Evolutionary conservation across 2,329 filamentous ascomycete genomes (phyloP).

Genomic region (Mycosphaerelloides madeirae): DNA sequence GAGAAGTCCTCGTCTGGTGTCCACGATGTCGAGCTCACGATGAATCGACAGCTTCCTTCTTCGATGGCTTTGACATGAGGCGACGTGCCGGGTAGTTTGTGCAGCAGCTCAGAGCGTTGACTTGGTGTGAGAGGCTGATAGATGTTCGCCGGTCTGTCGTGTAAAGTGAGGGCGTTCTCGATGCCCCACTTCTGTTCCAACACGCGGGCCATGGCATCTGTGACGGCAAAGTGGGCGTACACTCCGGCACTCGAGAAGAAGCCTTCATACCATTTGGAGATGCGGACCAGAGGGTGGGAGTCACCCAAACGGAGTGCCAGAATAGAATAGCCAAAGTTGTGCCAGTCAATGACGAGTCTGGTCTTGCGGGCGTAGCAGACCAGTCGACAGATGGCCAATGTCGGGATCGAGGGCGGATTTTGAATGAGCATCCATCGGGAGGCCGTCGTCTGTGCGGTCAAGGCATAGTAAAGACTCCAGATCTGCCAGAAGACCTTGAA

Average conservation of each 20-base stretch:
- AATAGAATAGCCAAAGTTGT: constrained; percentile 97
- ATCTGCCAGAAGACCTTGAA: constrained; percentile 84
- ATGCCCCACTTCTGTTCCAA: constrained; percentile 65
- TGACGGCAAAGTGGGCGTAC: constrained; percentile 71
- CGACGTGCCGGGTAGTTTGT: constrained; percentile 60
- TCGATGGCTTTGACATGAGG: constrained; percentile 49
- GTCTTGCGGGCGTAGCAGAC: constrained; percentile 74
- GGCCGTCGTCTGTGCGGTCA: constrained; percentile 70
- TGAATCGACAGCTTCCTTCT: constrained; percentile 52
- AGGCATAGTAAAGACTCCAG: constrained; percentile 62
- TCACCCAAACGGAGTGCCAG: constrained; percentile 62
- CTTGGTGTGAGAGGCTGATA: constrained; percentile 64
- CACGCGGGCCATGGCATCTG: constrained; percentile 76
- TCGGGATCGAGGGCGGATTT: constrained; percentile 94
- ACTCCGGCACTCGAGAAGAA: constrained; percentile 63
- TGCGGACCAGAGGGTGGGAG: constrained; percentile 67
- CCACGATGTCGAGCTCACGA: constrained; percentile 96
- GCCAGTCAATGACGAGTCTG: constrained; percentile 88
- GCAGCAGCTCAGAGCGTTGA: constrained; percentile 57
- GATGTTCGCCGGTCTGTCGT: constrained; percentile 78
- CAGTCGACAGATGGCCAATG: constrained; percentile 68
- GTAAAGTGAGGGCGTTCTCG: constrained; percentile 58
- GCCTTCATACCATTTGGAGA: constrained; percentile 75
- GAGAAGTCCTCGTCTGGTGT: constrained; percentile 95
- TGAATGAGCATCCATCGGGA: constrained; percentile 81